Evolutionary conservation across 495 filamentous ascomycete genomes (phyloP).

Genomic region (Xylaria flabelliformis): DNA sequence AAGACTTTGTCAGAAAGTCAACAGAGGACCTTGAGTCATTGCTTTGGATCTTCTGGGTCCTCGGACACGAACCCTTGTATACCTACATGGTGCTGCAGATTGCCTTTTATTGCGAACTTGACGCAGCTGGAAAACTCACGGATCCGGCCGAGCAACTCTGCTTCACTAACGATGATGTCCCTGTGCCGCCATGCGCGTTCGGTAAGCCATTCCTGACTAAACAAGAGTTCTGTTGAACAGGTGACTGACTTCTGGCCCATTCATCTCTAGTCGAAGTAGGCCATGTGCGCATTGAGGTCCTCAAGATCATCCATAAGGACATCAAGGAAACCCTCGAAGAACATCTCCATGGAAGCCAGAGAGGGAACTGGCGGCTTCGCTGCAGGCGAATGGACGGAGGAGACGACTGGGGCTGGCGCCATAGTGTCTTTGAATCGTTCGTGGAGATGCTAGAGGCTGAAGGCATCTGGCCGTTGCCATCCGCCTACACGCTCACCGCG

Average conservation of each 20-base stretch:
- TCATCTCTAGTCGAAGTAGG: conserved; percentile 17
- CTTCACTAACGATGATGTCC: conserved; percentile 8
- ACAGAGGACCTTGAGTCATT: conserved; percentile 17
- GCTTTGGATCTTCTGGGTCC: conserved; percentile 25
- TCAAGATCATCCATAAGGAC: conserved; percentile 14
- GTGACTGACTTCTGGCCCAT: conserved; percentile 3
- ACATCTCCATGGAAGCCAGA: conserved; percentile 3
- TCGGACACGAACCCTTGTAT: conserved; percentile 24
- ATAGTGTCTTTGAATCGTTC: background rate
- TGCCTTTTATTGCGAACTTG: conserved; percentile 12
- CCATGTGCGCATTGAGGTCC: conserved; percentile 4
- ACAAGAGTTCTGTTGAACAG: background rate
- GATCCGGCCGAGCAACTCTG: conserved; percentile 13
- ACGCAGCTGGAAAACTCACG: conserved; percentile 4
- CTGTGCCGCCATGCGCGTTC: conserved; percentile 11
- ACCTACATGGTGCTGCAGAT: conserved; percentile 25
- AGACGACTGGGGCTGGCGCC: conserved; percentile 17
- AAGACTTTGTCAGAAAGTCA: background rate
- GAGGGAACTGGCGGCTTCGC: background rate
- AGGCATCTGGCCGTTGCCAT: conserved; percentile 22
- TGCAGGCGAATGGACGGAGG: conserved; percentile 13
- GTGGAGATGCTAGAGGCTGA: conserved; percentile 4
- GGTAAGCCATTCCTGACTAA: background rate
- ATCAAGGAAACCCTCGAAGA: conserved; percentile 15
- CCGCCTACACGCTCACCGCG: background rate